Conservation (phyloP, 2,329 filamentous ascomycete genomes). For the Alternaria consortialis region DNA sequence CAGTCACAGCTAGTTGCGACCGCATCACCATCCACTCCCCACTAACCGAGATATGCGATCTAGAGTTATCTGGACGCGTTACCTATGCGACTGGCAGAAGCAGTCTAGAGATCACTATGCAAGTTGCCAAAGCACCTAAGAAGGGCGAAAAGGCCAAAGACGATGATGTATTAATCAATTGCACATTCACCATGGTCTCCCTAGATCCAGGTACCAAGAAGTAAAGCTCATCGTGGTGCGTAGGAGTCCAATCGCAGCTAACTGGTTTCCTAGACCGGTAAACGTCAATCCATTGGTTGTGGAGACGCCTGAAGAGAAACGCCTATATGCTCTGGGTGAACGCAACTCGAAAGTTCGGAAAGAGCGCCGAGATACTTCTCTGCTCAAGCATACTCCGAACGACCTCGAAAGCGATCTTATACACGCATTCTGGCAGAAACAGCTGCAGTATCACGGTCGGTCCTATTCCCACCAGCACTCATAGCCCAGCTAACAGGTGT, state of each 20-base stretch:
- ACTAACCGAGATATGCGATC: slow-evolving; percentile 78
- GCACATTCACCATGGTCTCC: slow-evolving; percentile 80
- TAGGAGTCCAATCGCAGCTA: not conserved
- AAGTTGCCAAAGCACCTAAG: slow-evolving; percentile 72
- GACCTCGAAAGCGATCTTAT: slow-evolving; percentile 76
- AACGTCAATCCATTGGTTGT: slow-evolving; percentile 68
- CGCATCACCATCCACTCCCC: slow-evolving; percentile 74
- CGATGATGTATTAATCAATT: slow-evolving; percentile 73
- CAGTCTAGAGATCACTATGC: slow-evolving; percentile 77
- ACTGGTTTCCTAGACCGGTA: slow-evolving; percentile 58
- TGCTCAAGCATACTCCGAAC: slow-evolving; percentile 73
- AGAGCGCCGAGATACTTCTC: slow-evolving; percentile 65
- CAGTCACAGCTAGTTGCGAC: slow-evolving; percentile 71
- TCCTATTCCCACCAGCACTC: not conserved
- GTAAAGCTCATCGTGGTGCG: slow-evolving; percentile 56
- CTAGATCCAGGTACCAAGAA: slow-evolving; percentile 73
- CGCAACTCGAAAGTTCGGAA: slow-evolving; percentile 74
- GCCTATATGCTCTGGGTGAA: slow-evolving; percentile 69
- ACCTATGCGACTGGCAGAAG: slow-evolving; percentile 77
- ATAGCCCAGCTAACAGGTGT: not conserved
- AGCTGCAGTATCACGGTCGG: slow-evolving; percentile 68
- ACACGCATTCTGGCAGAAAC: slow-evolving; percentile 76
- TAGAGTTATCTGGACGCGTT: slow-evolving; percentile 74
- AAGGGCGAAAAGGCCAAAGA: slow-evolving; percentile 65
- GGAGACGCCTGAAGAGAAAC: slow-evolving; percentile 71